A percentile compares a stretch with the other conserved stretches of the same genome.
Evolutionary conservation across 2,329 filamentous ascomycete species (phyloP).

Genomic region (Clarireedia hainanense): DNA sequence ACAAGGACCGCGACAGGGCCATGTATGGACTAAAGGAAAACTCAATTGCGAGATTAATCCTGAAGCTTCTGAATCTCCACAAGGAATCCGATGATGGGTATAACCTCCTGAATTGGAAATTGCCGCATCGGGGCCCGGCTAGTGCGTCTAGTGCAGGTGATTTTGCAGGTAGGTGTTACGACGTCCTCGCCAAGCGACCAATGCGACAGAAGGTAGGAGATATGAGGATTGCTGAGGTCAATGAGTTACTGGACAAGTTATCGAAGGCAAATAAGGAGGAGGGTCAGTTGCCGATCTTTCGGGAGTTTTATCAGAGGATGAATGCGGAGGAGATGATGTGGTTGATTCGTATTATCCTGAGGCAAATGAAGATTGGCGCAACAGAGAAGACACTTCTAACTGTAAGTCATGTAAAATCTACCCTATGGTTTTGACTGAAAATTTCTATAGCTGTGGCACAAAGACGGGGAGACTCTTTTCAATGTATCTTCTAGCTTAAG

Average conservation of each 20-base stretch:
- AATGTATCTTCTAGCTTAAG: conserved; percentile 86
- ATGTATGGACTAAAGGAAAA: conserved; percentile 95
- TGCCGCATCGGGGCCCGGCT: conserved; percentile 61
- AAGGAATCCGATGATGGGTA: conserved; percentile 83
- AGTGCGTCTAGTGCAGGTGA: conserved; percentile 67
- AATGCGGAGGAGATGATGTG: conserved; percentile 89
- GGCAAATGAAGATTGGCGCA: conserved; percentile 65
- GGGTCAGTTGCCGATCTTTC: conserved; percentile 75
- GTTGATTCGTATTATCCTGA: conserved; percentile 88
- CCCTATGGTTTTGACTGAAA: not conserved
- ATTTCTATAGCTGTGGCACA: conserved; percentile 64
- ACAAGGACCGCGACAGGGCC: conserved; percentile 84
- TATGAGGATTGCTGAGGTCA: conserved; percentile 85
- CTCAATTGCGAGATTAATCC: conserved; percentile 79
- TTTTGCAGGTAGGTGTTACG: conserved; percentile 82
- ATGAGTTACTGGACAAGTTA: conserved; percentile 72
- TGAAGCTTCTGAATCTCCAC: conserved; percentile 87
- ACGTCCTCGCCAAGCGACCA: conserved; percentile 76
- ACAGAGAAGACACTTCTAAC: conserved; percentile 85
- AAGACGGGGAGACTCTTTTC: conserved; percentile 69
- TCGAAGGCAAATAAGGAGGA: conserved; percentile 69
- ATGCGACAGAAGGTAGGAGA: conserved; percentile 65
- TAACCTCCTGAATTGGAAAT: conserved; percentile 84
- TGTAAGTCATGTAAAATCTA: conserved; percentile 11
- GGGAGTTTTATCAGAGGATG: conserved; percentile 82